Base-by-base conservation (phyloP, 768 basidiomycete species). In the Pleurotus ostreatus region DNA sequence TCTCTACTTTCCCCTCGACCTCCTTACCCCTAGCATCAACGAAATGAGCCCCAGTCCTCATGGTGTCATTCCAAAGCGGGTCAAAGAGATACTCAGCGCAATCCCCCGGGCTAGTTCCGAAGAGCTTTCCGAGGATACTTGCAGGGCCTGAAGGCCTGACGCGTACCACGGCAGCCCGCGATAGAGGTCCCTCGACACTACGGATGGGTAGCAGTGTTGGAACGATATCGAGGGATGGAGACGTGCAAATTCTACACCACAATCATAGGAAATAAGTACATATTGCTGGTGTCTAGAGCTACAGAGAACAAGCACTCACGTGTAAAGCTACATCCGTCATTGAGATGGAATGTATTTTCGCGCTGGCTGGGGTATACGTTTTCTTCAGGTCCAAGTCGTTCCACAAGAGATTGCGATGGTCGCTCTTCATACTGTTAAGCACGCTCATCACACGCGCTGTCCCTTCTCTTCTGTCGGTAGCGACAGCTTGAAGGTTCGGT, bases 381-480 rank as follows among this genome's bases (percentile, higher is more conserved):
- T 78, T 78, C 68, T 78, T 78, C 60, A 83, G 62, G 0, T 74
- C 79, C 16, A 83, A 68, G 59, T 83, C 80, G n/a, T 82, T 67
- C 37, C 77, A 46, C 57, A 79, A 70, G 8, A 82, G 70, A 5
- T 61, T 53, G 0, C 64, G 66, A 4, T 74, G 75, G 0, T 65
- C 18, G 0, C 69, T 68, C 1, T 69, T 61, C 4, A 65, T 73
- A 0, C 70, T 67, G 3, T 61, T 67, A 18, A 82, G 60, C 0
- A 84, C 70, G 2, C 75, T 75, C 64, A 83, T 63, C 15, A 77
- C 79, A 53, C 76, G 77, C 20, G 75, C 79, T 49, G 80, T 76
- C 57, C 82, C 78, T 3, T 76, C 79, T 0, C 64, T 71, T 2
- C 74, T 23, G 23, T 23, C 74, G 43, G 69, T 71, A 30, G 30